Conservation (phyloP, 768 basidiomycete genomes). For the Rhizopogon vinicolor region DNA sequence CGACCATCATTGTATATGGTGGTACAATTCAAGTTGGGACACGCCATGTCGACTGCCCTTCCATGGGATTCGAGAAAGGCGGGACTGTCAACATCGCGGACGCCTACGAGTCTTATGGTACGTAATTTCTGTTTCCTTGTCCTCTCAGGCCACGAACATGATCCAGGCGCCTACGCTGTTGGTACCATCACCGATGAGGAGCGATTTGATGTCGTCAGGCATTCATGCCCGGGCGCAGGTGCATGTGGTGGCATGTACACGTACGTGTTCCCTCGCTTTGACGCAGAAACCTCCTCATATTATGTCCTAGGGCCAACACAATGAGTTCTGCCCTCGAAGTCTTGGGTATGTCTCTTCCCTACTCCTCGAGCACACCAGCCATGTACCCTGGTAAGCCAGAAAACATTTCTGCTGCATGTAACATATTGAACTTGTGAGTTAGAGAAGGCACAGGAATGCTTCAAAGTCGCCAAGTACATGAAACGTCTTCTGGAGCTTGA, state of each 20-base stretch:
- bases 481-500: conserved; percentile 71
- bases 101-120: conserved; percentile 82
- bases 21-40: conserved; percentile 79
- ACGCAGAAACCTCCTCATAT: background rate
- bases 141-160: background rate
- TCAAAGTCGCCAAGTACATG: conserved; percentile 72
- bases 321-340: conserved; percentile 85
- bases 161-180: conserved; percentile 67
- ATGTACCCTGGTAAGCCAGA: conserved; percentile 50
- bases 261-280: conserved; percentile 28
- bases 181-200: conserved; percentile 79
- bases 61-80: conserved; percentile 74
- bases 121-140: background rate
- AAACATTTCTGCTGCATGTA: background rate
- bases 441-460: conserved; percentile 84
- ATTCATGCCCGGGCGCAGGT: conserved; percentile 82
- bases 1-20: conserved; percentile 83
- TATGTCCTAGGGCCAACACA: conserved; percentile 61
- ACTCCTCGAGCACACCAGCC: conserved; percentile 73
- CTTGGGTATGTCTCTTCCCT: conserved; percentile 82
- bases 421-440: conserved; percentile 1
- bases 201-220: conserved; percentile 77
- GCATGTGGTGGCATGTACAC: conserved; percentile 91
- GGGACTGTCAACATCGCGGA: conserved; percentile 82
- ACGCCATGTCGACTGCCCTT: conserved; percentile 76